Percentiles rank a stretch among this genome's conserved stretches.
Evolutionary conservation across 2,329 filamentous ascomycete genomes (phyloP).

Genomic region (Diaporthe nobilis): DNA sequence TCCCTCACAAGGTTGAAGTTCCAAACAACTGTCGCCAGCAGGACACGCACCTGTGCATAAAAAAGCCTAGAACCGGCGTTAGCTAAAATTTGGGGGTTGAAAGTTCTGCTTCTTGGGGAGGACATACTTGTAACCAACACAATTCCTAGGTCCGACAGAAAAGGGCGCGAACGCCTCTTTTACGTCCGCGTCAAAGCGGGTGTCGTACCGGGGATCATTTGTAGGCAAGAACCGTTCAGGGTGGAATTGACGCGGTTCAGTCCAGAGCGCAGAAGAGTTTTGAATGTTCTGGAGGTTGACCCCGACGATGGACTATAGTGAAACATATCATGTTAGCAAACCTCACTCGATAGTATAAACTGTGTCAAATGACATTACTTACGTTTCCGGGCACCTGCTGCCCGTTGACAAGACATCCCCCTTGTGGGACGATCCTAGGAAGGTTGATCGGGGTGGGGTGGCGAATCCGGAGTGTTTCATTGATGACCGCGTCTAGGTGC

Average conservation of each 20-base stretch:
- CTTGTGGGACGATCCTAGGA: conserved; percentile 18
- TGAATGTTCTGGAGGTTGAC: neutral
- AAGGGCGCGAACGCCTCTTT: neutral
- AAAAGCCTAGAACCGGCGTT: too few species aligned
- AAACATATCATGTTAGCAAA: too few species aligned
- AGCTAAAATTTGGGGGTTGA: too few species aligned
- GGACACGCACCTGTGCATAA: too few species aligned
- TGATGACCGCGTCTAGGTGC: conserved; percentile 54
- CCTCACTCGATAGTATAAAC: too few species aligned
- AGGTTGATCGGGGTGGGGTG: conserved; percentile 45
- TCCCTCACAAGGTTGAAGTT: too few species aligned
- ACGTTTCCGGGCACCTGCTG: conserved; percentile 20
- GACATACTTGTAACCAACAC: neutral
- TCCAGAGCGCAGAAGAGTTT: neutral
- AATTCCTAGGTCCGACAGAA: neutral
- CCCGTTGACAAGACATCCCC: conserved; percentile 28
- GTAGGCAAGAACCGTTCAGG: neutral
- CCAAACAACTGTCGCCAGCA: too few species aligned
- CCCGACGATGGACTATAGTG: neutral
- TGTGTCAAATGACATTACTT: neutral
- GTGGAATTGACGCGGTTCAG: neutral
- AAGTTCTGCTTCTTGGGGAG: too few species aligned
- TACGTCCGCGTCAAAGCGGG: neutral
- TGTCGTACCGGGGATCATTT: neutral
- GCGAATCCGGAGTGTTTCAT: conserved; percentile 56